Base-by-base conservation (phyloP, 805 yeast genomes). In the Vanderwaltozyma tropicalis region DNA sequence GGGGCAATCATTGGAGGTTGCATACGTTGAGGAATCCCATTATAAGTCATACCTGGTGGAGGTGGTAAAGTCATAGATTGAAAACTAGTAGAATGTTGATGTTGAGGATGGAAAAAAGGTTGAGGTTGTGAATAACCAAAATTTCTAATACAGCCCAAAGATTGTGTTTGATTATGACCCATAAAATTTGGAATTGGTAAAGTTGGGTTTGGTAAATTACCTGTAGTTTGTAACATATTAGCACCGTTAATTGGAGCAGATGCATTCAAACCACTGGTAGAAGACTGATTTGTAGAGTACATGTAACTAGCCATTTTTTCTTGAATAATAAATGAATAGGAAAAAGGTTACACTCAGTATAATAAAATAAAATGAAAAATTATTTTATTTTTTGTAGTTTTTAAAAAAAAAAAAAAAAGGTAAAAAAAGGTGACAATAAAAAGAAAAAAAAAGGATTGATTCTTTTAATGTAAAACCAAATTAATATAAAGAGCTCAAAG, bases 11-110 rank as follows among this genome's bases (percentile, higher is more conserved):
- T 27, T 25, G 37, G 33, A 16, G 34, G 41, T n/a, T 22, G 40
- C 40, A 36, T 20, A 5, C 4, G 4, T 6, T n/a, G 11, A 12
- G 30, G 11, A 20, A 19, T 11, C 8, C 12, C 12, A 24, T 24
- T 24, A 32, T 41, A 43, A 4, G 44, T 28, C 38, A 49, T 29
- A 25, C 53, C 52, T 12, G 53, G 53, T 17, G 53, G 55, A 17
- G 53, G 53, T 24, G 45, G 35, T 13, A 45, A 30, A 37, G 28
- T 25, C 24, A 35, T 22, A 16, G 31, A 13, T 31, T 12, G 34
- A 13, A 29, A 25, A 26, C 19, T 28, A 16, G 6, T 24, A 20
- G 34, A 21, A 27, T 37, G 38, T 25, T 41, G 41, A 32, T 39
- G 39, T 34, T 38, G 18, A 32, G 31, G 34, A 27, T 37, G 35